These are phyloP conservation scores for Aspergillus viridinutans DNA, from an alignment of 2,329 filamentous ascomycete genomes.

Conservation along the genomic window DNA sequence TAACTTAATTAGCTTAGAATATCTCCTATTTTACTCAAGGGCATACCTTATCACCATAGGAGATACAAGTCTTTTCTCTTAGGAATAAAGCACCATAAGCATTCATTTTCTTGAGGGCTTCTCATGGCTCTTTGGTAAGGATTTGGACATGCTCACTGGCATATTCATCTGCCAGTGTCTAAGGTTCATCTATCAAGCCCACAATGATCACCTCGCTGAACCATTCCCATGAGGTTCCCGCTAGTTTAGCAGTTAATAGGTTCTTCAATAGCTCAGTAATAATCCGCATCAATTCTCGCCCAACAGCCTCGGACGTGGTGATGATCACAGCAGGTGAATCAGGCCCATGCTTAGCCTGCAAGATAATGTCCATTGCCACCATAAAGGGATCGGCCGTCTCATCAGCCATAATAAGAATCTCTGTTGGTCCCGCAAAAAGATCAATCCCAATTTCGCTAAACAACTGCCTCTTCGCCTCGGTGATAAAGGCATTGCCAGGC, in stretches of 20 bases:
- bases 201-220: constrained; percentile 48
- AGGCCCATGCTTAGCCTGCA: constrained; percentile 51
- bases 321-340: constrained; percentile 51
- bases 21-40: not conserved
- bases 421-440: constrained; percentile 51
- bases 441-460: constrained; percentile 55
- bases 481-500: constrained; percentile 53
- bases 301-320: constrained; percentile 44
- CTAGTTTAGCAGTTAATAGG: constrained; percentile 43
- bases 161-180: constrained; percentile 45
- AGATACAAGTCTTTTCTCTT: constrained; percentile 51
- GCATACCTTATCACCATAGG: constrained; percentile 50
- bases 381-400: constrained; percentile 44
- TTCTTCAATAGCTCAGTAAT: constrained; percentile 39
- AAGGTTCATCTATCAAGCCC: constrained; percentile 41
- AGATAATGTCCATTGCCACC: constrained; percentile 46
- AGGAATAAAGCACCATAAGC: constrained; percentile 51
- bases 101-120: constrained; percentile 49
- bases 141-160: constrained; percentile 53
- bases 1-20: constrained; percentile 14
- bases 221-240: constrained; percentile 42
- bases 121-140: constrained; percentile 43
- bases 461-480: constrained; percentile 52
- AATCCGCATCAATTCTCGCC: constrained; percentile 33
- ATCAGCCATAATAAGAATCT: constrained; percentile 50